Conservation (phyloP, 1,284 basidiomycete species). For the Leccinum subspadiceum region DNA sequence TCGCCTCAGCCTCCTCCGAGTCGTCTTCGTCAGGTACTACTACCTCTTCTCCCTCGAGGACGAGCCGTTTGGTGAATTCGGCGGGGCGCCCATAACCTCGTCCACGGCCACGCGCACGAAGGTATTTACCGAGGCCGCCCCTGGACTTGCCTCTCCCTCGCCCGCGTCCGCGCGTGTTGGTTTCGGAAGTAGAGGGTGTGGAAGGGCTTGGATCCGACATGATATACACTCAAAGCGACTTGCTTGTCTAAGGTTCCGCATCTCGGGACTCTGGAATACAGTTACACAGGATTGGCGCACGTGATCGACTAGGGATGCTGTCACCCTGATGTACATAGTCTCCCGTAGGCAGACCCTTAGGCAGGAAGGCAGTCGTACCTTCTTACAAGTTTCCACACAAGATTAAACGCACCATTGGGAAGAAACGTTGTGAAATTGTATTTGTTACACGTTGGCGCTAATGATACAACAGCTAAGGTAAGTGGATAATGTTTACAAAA, state of each 20-base stretch:
- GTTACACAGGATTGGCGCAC: neutral
- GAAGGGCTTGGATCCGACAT: slow-evolving; percentile 24
- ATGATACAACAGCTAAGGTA: slow-evolving; percentile 17
- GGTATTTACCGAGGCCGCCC: slow-evolving; percentile 70
- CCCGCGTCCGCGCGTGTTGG: slow-evolving; percentile 30
- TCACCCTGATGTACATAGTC: no score
- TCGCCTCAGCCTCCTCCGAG: slow-evolving; percentile 50
- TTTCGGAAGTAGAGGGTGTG: slow-evolving; percentile 3
- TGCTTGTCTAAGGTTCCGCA: neutral
- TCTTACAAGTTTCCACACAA: neutral
- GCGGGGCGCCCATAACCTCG: slow-evolving; percentile 60
- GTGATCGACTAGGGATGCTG: neutral
- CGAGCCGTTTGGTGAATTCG: slow-evolving; percentile 55
- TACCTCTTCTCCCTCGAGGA: slow-evolving; percentile 56
- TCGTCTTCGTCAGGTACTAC: slow-evolving; percentile 31
- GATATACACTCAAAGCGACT: neutral
- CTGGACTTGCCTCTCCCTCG: slow-evolving; percentile 56
- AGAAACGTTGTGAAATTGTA: neutral
- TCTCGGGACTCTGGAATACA: no score
- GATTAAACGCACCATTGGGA: neutral
- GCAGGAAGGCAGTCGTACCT: no score
- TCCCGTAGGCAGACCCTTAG: no score
- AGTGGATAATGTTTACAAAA: slow-evolving; percentile 3
- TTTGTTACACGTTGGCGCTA: slow-evolving; percentile 15
- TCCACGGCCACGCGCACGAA: slow-evolving; percentile 67